phyloP scores from a whole-genome alignment of 352 stramenopile species.

The Pythium sp. region DNA sequence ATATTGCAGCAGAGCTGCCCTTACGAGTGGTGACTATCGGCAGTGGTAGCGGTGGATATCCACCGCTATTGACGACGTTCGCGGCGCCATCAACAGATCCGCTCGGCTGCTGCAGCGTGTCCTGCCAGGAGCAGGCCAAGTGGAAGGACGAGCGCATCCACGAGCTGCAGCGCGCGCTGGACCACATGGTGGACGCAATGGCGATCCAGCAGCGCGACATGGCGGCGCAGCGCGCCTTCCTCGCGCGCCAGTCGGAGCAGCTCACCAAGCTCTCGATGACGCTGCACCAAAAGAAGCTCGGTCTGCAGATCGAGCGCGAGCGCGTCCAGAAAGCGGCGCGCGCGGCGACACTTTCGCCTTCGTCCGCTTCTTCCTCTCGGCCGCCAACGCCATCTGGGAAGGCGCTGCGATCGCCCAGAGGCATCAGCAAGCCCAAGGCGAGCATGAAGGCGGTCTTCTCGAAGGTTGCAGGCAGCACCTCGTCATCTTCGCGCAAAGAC shows the following conservation, averaged over 20 bases:
- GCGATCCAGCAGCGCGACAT: constrained; percentile 40
- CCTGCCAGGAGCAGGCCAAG: constrained; percentile 24
- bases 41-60: too few relatives aligned
- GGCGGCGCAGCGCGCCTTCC: constrained; percentile 28
- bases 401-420: neutral
- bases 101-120: constrained; percentile 17
- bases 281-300: constrained; percentile 33
- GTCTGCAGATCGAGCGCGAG: constrained; percentile 29
- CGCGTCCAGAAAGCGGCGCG: constrained; percentile 14
- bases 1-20: neutral
- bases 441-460: constrained; percentile 9
- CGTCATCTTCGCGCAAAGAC: neutral
- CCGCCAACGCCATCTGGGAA: constrained; percentile 6
- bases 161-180: constrained; percentile 33
- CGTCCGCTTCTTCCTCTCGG: neutral
- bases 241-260: constrained; percentile 33
- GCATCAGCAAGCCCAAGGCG: neutral
- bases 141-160: constrained; percentile 34
- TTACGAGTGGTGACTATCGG: neutral
- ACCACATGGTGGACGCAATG: constrained; percentile 42
- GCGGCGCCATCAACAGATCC: neutral
- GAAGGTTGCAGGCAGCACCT: neutral
- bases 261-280: constrained; percentile 30
- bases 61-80: neutral
- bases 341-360: neutral